A percentile compares a stretch with the other conserved stretches of the same genome.
Conservation (phyloP, 106 monocot genomes). For the Chionographis japonica region DNA sequence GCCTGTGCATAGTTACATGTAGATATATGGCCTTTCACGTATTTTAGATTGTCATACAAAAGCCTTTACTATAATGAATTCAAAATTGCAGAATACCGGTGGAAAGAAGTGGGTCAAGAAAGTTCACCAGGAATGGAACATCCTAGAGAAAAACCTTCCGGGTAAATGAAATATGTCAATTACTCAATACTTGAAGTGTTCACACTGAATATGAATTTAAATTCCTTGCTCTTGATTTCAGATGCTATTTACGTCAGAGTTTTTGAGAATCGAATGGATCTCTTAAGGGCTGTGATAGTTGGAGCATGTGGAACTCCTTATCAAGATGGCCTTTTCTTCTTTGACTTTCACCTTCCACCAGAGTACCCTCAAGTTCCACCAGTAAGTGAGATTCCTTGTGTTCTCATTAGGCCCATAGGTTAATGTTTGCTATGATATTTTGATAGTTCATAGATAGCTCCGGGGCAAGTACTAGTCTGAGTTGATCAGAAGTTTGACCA, state of each 20-base stretch:
- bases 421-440: background rate
- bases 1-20: too few species aligned
- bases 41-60: background rate
- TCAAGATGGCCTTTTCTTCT: slow-evolving; percentile 99
- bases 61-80: too few species aligned
- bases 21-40: background rate
- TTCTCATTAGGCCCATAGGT: background rate
- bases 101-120: slow-evolving; percentile 89
- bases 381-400: slow-evolving; percentile 25
- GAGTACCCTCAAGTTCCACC: slow-evolving; percentile 97
- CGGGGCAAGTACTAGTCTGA: background rate
- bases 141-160: slow-evolving; percentile 88
- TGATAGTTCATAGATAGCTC: background rate
- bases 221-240: slow-evolving; percentile 21
- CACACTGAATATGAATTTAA: background rate
- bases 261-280: slow-evolving; percentile 96
- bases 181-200: background rate
- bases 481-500: background rate
- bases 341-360: slow-evolving; percentile 78
- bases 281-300: slow-evolving; percentile 86
- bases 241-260: slow-evolving; percentile 89
- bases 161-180: slow-evolving; percentile 26
- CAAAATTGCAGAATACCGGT: slow-evolving; percentile 33
- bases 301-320: slow-evolving; percentile 96
- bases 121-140: slow-evolving; percentile 91